phyloP scores from a whole-genome alignment of 345 rosid species.

The Eucalyptus curtisii region DNA sequence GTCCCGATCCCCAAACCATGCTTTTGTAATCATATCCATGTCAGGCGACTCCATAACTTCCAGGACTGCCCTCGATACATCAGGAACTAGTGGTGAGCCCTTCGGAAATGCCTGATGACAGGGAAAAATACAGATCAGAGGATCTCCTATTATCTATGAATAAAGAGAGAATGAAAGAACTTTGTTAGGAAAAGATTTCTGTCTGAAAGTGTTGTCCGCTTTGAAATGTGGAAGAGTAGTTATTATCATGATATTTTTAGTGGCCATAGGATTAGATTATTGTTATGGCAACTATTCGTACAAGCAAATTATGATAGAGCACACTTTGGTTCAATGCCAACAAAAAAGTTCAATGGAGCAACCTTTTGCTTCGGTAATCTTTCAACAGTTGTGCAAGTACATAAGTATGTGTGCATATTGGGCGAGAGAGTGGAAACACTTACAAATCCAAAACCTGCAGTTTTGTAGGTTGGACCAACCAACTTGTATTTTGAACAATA shows the following conservation, averaged over 20 bases:
- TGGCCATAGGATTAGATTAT: not conserved
- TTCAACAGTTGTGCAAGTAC: not conserved
- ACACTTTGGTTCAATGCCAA: not conserved
- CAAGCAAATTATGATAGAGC: not conserved
- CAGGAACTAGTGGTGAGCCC: not conserved
- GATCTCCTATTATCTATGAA: not conserved
- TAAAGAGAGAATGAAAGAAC: not conserved
- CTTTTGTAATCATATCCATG: not conserved
- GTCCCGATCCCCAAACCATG: not conserved
- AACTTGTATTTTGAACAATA: conserved; percentile 5
- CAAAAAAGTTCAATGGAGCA: not conserved
- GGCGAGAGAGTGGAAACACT: not conserved
- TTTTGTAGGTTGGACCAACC: conserved; percentile 1
- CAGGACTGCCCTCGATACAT: conserved; percentile 3
- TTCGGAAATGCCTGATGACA: conserved; percentile 1
- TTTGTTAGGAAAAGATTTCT: not conserved
- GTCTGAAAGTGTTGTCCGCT: not conserved
- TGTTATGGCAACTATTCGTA: not conserved
- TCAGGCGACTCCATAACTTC: not conserved
- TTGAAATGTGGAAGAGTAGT: not conserved
- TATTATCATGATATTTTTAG: not conserved
- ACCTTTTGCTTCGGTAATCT: not conserved
- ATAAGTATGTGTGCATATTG: not conserved
- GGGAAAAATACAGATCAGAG: not conserved
- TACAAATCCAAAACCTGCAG: conserved; percentile 30